Conservation (phyloP, 2,329 filamentous ascomycete genomes). For the Hypomyces perniciosus region DNA sequence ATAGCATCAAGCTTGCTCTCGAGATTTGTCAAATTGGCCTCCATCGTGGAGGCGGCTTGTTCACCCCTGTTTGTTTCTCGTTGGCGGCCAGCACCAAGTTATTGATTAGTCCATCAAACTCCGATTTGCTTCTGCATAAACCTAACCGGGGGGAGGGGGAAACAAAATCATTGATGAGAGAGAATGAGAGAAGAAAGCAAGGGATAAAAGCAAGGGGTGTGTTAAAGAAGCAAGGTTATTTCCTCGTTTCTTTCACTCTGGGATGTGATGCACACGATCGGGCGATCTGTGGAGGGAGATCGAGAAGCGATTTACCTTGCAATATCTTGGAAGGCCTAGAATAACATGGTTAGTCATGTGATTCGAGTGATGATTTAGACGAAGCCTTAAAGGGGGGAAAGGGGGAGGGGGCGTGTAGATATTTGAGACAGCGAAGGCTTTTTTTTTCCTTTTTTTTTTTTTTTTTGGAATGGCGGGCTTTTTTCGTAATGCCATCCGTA, state of each 20-base stretch:
- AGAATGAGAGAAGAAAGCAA: background rate
- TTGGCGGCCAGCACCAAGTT: background rate
- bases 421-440: too few species aligned
- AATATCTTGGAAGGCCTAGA: conserved; percentile 3
- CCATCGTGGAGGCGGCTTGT: conserved; percentile 46
- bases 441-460: background rate
- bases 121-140: too few species aligned
- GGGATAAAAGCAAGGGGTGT: background rate
- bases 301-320: conserved; percentile 2
- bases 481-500: too few species aligned
- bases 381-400: too few species aligned
- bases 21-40: conserved; percentile 45
- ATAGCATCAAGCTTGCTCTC: conserved; percentile 52
- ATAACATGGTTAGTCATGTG: background rate
- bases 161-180: background rate
- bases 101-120: too few species aligned
- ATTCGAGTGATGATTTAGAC: background rate
- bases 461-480: background rate
- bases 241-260: background rate
- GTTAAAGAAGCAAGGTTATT: background rate
- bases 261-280: background rate
- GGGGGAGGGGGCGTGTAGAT: too few species aligned
- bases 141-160: background rate
- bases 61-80: conserved; percentile 39
- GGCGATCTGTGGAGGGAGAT: background rate